Percentiles rank a stretch among this genome's conserved stretches.
phyloP scores from a whole-genome alignment of 768 basidiomycete species.

The Dentipellis sp. region DNA sequence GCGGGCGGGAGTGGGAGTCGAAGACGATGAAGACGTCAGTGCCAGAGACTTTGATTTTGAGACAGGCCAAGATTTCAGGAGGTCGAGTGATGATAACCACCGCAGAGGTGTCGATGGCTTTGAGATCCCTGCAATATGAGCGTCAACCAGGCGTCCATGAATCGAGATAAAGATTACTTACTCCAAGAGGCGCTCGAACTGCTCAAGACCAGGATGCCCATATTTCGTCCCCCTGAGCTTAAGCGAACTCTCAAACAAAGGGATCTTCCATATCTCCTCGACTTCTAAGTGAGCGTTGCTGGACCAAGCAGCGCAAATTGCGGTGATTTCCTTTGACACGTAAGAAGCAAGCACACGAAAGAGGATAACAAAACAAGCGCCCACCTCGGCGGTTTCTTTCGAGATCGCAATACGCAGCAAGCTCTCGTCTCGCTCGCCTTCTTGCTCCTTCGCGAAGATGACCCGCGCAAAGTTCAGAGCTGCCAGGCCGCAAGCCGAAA shows the following conservation, averaged over 20 bases:
- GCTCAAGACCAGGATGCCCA: slow-evolving; percentile 25
- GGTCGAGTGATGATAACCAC: slow-evolving; percentile 57
- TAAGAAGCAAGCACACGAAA: not conserved
- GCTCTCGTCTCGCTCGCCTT: slow-evolving; percentile 18
- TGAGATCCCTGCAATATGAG: slow-evolving; percentile 17
- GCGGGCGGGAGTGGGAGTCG: slow-evolving; percentile 56
- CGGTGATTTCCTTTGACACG: slow-evolving; percentile 38
- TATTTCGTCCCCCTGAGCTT: slow-evolving; percentile 26
- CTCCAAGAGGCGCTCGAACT: slow-evolving; percentile 28
- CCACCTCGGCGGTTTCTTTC: slow-evolving; percentile 28
- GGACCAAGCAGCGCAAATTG: slow-evolving; percentile 50
- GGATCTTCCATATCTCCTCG: slow-evolving; percentile 40
- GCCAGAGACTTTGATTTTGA: slow-evolving; percentile 22
- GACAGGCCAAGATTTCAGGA: slow-evolving; percentile 56
- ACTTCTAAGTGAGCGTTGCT: slow-evolving; percentile 44
- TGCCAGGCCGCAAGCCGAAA: slow-evolving; percentile 58
- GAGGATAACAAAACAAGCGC: not conserved
- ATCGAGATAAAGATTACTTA: slow-evolving; percentile 4
- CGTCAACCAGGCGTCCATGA: not conserved
- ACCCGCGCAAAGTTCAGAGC: slow-evolving; percentile 55
- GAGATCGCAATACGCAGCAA: slow-evolving; percentile 27
- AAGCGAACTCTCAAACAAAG: slow-evolving; percentile 37
- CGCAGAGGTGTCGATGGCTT: slow-evolving; percentile 18
- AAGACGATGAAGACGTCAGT: slow-evolving; percentile 46
- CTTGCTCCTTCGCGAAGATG: slow-evolving; percentile 30